These are phyloP conservation scores for Chenopodium suecicum DNA, from an alignment of 148 eudicot species.

Conservation along the genomic window DNA sequence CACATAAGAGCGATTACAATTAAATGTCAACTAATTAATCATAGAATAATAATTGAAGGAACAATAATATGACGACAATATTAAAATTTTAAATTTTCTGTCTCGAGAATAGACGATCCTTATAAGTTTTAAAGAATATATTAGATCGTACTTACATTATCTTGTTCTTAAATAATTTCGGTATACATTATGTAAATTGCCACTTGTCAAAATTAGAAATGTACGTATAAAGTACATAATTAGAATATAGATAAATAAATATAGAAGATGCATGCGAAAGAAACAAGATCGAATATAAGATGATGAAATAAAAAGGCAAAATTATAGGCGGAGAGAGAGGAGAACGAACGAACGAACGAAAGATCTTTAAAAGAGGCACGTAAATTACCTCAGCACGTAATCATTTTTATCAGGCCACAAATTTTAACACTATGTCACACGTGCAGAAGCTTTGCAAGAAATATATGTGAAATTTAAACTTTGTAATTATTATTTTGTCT, in stretches of 20 bases:
- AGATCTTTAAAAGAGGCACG: slow-evolving; percentile 13
- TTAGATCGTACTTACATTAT: too few species aligned
- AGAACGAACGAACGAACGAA: not conserved
- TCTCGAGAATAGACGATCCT: not conserved
- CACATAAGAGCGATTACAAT: too few species aligned
- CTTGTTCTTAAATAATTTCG: too few species aligned
- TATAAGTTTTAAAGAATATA: too few species aligned
- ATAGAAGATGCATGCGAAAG: not conserved
- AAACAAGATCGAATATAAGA: not conserved
- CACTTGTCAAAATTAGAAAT: not conserved
- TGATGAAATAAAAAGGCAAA: not conserved
- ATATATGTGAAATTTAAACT: not conserved
- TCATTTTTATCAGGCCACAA: slow-evolving; percentile 7
- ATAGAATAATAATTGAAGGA: too few species aligned
- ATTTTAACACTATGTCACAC: slow-evolving; percentile 14
- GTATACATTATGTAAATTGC: not conserved
- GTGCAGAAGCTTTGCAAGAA: slow-evolving; percentile 6
- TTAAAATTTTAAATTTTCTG: too few species aligned
- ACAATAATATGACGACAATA: too few species aligned
- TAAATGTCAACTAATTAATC: too few species aligned
- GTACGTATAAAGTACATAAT: not conserved
- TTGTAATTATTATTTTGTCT: not conserved
- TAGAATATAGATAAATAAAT: not conserved
- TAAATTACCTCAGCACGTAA: slow-evolving; percentile 21
- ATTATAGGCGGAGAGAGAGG: slow-evolving; percentile 14